These are phyloP conservation scores for Fragilariopsis cylindrus DNA, from an alignment of 108 stramenopile genomes.

Conservation along the genomic window DNA sequence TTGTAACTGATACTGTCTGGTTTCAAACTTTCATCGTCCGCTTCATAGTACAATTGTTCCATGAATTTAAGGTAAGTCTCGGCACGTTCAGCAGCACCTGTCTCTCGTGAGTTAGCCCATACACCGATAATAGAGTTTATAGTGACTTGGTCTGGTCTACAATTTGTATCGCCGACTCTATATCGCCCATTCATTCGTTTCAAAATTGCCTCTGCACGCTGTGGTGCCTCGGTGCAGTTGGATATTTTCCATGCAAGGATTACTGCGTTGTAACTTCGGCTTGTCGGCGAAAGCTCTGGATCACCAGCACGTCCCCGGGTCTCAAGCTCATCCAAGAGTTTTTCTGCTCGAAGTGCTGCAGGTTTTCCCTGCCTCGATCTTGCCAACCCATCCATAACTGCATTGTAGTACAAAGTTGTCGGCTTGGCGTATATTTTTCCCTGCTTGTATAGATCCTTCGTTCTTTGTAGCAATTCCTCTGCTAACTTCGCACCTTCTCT, in stretches of 20 bases:
- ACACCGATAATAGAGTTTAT: slow-evolving; percentile 31
- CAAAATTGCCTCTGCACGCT: slow-evolving; percentile 30
- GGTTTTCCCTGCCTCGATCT: slow-evolving; percentile 32
- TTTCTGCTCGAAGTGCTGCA: slow-evolving; percentile 54
- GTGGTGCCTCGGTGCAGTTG: slow-evolving; percentile 29
- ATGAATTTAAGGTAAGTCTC: slow-evolving; percentile 41
- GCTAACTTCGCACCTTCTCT: slow-evolving; percentile 19
- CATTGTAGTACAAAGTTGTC: slow-evolving; percentile 57
- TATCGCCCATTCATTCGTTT: slow-evolving; percentile 37
- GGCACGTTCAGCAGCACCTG: slow-evolving; percentile 24
- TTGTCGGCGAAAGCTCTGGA: slow-evolving; percentile 35
- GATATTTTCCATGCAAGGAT: slow-evolving; percentile 37
- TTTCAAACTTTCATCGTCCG: slow-evolving; percentile 42
- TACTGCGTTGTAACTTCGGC: slow-evolving; percentile 57
- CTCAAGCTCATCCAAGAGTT: slow-evolving; percentile 51
- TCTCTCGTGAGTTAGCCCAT: slow-evolving; percentile 23
- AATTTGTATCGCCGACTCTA: slow-evolving; percentile 12
- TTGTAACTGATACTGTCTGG: slow-evolving; percentile 36
- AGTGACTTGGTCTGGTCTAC: slow-evolving; percentile 32
- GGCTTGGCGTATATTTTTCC: slow-evolving; percentile 38
- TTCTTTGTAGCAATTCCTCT: slow-evolving; percentile 30
- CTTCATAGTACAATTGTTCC: slow-evolving; percentile 44
- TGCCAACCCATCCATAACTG: slow-evolving; percentile 47
- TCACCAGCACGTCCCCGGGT: slow-evolving; percentile 30
- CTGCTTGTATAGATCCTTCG: slow-evolving; percentile 34